Percentiles rank a stretch among this genome's conserved stretches.
phyloP scores from a whole-genome alignment of 495 filamentous ascomycete genomes.

The Xylaria sp. region DNA sequence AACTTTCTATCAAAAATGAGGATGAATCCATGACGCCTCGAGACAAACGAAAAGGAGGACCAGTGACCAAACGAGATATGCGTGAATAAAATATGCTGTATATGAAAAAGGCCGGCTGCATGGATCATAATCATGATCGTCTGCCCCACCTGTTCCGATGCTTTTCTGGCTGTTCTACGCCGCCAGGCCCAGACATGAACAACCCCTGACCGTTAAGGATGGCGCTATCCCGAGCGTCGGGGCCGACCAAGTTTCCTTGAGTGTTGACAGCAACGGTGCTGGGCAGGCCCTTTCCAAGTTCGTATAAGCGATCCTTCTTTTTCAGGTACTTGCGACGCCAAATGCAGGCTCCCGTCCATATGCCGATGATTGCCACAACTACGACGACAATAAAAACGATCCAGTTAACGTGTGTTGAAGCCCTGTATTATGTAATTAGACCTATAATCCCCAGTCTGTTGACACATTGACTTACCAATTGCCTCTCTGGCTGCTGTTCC shows the following conservation, averaged over 20 bases:
- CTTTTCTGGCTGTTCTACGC: slow-evolving; percentile 32
- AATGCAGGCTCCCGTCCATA: slow-evolving; percentile 61
- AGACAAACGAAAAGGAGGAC: not conserved
- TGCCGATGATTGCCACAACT: slow-evolving; percentile 56
- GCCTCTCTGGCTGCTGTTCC: slow-evolving; percentile 31
- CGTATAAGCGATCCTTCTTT: slow-evolving; percentile 59
- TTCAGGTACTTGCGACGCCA: slow-evolving; percentile 59
- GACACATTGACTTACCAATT: slow-evolving; percentile 35
- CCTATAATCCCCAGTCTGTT: not conserved
- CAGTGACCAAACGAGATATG: not conserved
- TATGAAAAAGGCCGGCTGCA: not conserved
- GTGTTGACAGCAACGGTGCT: slow-evolving; percentile 41
- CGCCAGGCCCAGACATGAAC: slow-evolving; percentile 41
- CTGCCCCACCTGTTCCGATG: slow-evolving; percentile 25
- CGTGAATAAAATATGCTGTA: not conserved
- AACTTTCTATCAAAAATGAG: slow-evolving; percentile 17
- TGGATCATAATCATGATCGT: slow-evolving; percentile 16
- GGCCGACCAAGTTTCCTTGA: slow-evolving; percentile 41
- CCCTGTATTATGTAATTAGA: slow-evolving; percentile 42
- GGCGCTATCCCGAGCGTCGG: slow-evolving; percentile 39
- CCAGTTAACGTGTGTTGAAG: slow-evolving; percentile 60
- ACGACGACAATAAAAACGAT: slow-evolving; percentile 63
- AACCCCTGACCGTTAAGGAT: slow-evolving; percentile 33
- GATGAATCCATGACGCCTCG: slow-evolving; percentile 18
- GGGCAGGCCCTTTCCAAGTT: slow-evolving; percentile 49